Evolutionary conservation across 495 filamentous ascomycete species (phyloP).

Genomic region (Podospora pseudocomata): DNA sequence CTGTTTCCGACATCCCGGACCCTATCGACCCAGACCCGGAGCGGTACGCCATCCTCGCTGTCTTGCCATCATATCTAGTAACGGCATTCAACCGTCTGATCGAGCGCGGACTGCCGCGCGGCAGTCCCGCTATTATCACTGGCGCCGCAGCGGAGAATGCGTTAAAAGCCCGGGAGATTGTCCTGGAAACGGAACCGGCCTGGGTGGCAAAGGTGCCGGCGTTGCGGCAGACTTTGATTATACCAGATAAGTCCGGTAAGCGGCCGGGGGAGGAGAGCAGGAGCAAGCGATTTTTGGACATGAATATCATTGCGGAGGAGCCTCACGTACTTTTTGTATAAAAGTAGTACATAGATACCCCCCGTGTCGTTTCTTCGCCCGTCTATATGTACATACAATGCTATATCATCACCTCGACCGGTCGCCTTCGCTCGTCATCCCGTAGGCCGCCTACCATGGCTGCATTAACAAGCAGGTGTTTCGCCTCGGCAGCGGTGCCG

Average conservation of each 20-base stretch:
- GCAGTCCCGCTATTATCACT: no score
- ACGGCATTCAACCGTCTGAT: no score
- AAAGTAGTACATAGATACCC: background rate
- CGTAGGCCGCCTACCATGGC: constrained; percentile 16
- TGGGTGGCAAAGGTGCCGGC: constrained; percentile 8
- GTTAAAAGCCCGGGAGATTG: background rate
- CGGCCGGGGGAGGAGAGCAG: background rate
- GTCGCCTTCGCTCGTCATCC: constrained; percentile 14
- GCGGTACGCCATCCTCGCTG: no score
- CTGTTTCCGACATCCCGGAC: no score
- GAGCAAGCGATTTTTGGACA: constrained; percentile 11
- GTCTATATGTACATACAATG: background rate
- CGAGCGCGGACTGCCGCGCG: no score
- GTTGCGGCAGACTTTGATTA: constrained; percentile 8
- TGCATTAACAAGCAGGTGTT: constrained; percentile 19
- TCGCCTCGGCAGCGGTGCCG: constrained; percentile 8
- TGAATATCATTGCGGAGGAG: constrained; percentile 11
- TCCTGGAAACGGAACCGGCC: constrained; percentile 9
- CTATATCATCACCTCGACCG: constrained; percentile 14
- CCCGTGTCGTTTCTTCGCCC: background rate
- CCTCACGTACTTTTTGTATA: constrained; percentile 13
- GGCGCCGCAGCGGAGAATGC: no score
- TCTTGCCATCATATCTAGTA: no score
- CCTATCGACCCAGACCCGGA: no score
- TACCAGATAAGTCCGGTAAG: constrained; percentile 6